These are phyloP conservation scores for Naumovozyma castellii DNA, from an alignment of 805 yeast genomes.

Conservation along the genomic window DNA sequence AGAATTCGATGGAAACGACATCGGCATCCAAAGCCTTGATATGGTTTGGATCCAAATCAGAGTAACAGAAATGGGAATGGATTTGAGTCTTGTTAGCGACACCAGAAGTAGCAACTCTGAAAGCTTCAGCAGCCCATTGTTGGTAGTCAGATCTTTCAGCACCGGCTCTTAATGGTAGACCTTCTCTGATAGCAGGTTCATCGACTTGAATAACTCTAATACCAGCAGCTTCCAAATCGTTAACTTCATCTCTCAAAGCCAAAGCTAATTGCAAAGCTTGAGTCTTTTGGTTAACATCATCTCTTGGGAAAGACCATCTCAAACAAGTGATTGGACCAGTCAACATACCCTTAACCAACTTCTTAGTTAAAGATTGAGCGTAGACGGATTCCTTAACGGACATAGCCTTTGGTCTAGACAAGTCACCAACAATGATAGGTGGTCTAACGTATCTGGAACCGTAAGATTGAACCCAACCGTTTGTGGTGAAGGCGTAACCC, in stretches of 20 bases:
- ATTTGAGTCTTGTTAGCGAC: slow-evolving; percentile 91
- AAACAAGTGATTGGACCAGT: slow-evolving; percentile 99
- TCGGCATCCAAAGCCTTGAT: slow-evolving; percentile 99
- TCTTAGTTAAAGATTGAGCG: slow-evolving; percentile 91
- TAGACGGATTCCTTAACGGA: slow-evolving; percentile 98
- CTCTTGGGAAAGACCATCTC: slow-evolving; percentile 99
- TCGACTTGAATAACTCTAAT: slow-evolving; percentile 97
- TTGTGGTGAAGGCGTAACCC: slow-evolving; percentile 96
- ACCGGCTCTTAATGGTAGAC: slow-evolving; percentile 98
- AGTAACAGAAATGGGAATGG: slow-evolving; percentile 99
- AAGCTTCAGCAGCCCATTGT: slow-evolving; percentile 98
- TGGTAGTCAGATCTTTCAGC: slow-evolving; percentile 92
- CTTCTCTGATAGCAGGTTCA: slow-evolving; percentile 99
- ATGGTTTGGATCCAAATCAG: slow-evolving; percentile 98
- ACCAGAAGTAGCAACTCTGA: slow-evolving; percentile 99
- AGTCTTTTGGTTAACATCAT: slow-evolving; percentile 83
- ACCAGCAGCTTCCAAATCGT: slow-evolving; percentile 97
- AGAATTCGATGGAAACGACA: slow-evolving; percentile 97
- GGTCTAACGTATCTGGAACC: slow-evolving; percentile 99
- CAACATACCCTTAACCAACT: slow-evolving; percentile 99
- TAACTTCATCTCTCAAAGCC: slow-evolving; percentile 97
- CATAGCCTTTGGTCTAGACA: slow-evolving; percentile 97
- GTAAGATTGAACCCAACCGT: slow-evolving; percentile 99
- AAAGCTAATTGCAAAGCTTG: slow-evolving; percentile 96
- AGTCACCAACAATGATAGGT: slow-evolving; percentile 98